Percentiles rank a stretch among this genome's conserved stretches.
Conservation (phyloP, 495 filamentous ascomycete genomes). For the Neurospora tetrasperma region DNA sequence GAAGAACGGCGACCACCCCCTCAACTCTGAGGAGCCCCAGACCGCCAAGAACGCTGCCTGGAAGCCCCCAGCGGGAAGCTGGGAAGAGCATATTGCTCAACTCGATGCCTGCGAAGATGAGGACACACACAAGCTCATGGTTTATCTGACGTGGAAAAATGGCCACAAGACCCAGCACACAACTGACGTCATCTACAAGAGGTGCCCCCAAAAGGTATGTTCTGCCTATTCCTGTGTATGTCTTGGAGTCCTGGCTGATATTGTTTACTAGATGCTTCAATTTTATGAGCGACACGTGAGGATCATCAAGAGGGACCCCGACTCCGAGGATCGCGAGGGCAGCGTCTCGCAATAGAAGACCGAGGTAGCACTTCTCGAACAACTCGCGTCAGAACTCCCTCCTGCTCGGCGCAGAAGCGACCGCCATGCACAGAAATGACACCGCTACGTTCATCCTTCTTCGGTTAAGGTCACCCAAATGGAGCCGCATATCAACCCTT, state of each 20-base stretch:
- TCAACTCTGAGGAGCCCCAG: constrained; percentile 25
- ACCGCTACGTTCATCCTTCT: neutral
- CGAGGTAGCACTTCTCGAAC: neutral
- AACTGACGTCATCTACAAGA: constrained; percentile 42
- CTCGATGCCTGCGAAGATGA: constrained; percentile 50
- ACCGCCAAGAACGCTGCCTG: constrained; percentile 28
- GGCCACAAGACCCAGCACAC: constrained; percentile 51
- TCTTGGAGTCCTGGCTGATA: neutral
- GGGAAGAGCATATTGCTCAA: constrained; percentile 46
- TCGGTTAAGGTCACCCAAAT: neutral
- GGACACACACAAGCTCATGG: constrained; percentile 34
- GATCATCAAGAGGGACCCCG: constrained; percentile 31
- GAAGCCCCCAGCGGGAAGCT: constrained; percentile 45
- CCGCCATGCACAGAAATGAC: neutral
- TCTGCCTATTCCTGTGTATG: neutral
- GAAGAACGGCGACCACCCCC: constrained; percentile 24
- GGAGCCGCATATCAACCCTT: neutral
- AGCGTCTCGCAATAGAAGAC: neutral
- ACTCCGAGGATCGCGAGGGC: neutral
- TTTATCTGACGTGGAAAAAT: constrained; percentile 46
- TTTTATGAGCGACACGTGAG: constrained; percentile 51
- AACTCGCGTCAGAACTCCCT: neutral
- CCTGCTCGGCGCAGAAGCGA: neutral
- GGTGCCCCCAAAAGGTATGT: constrained; percentile 51
- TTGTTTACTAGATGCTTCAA: constrained; percentile 41